Base-by-base conservation (phyloP, 148 eudicot genomes). In the Rhododendron molle region DNA sequence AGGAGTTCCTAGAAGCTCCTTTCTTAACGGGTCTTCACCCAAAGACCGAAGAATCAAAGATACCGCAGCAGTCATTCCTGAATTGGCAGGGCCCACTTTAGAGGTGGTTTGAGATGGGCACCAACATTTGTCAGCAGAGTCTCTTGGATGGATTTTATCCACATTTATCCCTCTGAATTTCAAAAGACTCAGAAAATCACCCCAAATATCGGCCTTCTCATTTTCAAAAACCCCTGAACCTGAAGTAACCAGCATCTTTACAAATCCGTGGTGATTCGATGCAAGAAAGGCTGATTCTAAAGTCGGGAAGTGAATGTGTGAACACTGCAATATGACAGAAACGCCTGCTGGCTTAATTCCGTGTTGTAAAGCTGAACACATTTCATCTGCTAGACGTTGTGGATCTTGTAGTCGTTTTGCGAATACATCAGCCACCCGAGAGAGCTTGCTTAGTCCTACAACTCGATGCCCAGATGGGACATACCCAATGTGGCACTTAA, bases 361-460 rank as follows among this genome's bases (percentile, higher is more conserved):
- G 14, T 86, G 85, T 26, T 94, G 95, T 87, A 95, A 87, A 78
- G 94, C 94, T 14, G 86, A 85, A 81, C 96, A 95, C 2, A 97
- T 71, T 88, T 95, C 98, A 82, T 95, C 87, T 32, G 99, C 99
- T 52, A 97, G 86, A 32, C 94, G 90, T 60, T 94, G 96, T 54
- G 99, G 99, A 80, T 90, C 88, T 88, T 95, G 99, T 47, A 97
- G 98, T 43, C 98, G 92, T 86, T 95, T 97, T 36, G 96, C 94
- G 86, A 93, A 94, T 56, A 93, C 87, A 78, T 94, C 93, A 76
- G 98, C 92, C n/a, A 94, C 99, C 67, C 99, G 93, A 76, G 96
- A 94, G 81, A 97, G 95, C 89, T 97, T 97, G 88, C 99, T 97
- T 60, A 97, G 94, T 85, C 99, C 99, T 23, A 97, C 93, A 71